Evolutionary conservation across 768 basidiomycete genomes (phyloP), one percentile per base, ranked within the genome.

Genomic region (Leccinum aurantiacum): DNA sequence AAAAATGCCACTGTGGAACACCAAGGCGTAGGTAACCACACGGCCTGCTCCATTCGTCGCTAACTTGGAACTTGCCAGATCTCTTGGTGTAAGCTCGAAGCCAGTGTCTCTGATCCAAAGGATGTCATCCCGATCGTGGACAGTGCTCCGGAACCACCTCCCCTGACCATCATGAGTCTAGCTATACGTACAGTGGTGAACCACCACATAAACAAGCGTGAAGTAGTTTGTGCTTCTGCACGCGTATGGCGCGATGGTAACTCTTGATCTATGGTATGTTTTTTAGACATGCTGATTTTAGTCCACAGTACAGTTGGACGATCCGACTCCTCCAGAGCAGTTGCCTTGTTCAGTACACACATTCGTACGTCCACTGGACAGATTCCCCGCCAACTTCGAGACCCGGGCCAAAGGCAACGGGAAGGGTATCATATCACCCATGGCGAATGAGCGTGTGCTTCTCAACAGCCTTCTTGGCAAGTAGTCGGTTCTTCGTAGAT

Each of bases 1-100:
- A 89, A 89, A 75, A 82, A 88, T 50, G 88, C 90, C 1, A 75
- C 80, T 24, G 76, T 95, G 17, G 91, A 90, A 53, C 76, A 87
- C 65, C 89, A 91, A 74, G 91, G 90, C 2, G 95, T 97, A 71
- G 56, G 89, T 74, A 14, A 14, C 33, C 25, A 56, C 6, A 44
- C 2, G n/a, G 10, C n/a, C 25, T 53, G 25, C 6, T 59, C 33
- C 14, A 41, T 57, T 54, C 47, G 13, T 59, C 4, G 3, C 58
- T 63, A 5, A 59, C 33, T 29, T 29, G 8, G 1, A 4, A n/a
- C 41, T 24, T 33, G 48, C 47, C 62, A 98, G 96, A 83, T 93
- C 33, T 96, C 97, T 1, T 99, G 97, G 97, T 98, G 95, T 69
- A 95, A 95, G 75, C 77, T 98, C 13, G 96, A 99, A 76, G 89